phyloP scores from a whole-genome alignment of 331 rosid genomes.

The Phaseolus coccineus region DNA sequence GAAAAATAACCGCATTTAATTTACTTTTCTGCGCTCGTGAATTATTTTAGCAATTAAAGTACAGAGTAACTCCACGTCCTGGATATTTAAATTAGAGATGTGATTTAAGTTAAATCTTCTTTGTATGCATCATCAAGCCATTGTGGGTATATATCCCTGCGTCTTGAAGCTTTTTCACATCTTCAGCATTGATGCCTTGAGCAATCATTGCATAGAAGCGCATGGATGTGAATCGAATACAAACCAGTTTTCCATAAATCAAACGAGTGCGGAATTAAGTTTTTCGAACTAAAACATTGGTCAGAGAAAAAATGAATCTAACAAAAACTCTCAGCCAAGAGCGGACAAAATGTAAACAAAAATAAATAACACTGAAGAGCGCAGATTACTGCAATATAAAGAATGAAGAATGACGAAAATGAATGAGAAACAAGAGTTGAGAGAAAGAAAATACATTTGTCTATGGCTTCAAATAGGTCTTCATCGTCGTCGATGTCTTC shows the following conservation, averaged over 20 bases:
- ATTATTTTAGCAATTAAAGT: neutral
- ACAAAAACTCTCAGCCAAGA: neutral
- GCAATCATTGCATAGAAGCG: constrained; percentile 71
- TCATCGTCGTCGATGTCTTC: constrained; percentile 88
- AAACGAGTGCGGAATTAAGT: neutral
- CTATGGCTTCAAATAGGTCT: constrained; percentile 93
- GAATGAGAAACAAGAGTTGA: constrained; percentile 3
- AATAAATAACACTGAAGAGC: constrained; percentile 5
- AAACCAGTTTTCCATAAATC: neutral
- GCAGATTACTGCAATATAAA: neutral
- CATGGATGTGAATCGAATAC: constrained; percentile 10
- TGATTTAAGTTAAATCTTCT: constrained; percentile 64
- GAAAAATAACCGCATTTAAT: too few species aligned
- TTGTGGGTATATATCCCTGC: constrained; percentile 98
- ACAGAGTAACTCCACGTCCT: constrained; percentile 17
- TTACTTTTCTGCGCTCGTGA: too few species aligned
- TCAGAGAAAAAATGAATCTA: neutral
- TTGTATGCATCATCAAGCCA: constrained; percentile 98
- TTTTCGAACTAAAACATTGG: neutral
- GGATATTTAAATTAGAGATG: constrained; percentile 18
- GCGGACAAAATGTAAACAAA: neutral
- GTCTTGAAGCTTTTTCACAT: constrained; percentile 96
- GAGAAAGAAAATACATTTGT: constrained; percentile 65
- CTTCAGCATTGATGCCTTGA: constrained; percentile 97
- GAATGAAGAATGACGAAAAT: neutral